Evolutionary conservation across 495 filamentous ascomycete genomes (phyloP).

Genomic region (Penicillium coprophilum): DNA sequence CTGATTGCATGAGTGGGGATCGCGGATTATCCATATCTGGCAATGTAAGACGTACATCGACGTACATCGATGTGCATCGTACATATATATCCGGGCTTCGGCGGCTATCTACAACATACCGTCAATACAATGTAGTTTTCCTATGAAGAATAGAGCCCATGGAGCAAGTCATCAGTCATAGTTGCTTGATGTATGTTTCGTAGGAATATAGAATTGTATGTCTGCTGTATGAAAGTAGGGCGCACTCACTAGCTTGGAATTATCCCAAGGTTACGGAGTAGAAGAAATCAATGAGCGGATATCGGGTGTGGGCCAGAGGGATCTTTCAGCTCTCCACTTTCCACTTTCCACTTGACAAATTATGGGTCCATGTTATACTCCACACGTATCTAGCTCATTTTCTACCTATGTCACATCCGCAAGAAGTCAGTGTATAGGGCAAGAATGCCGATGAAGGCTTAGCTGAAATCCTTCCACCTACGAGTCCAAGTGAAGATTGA

Average conservation of each 20-base stretch:
- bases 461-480: conserved; percentile 4
- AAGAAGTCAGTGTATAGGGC: not conserved
- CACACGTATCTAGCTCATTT: not conserved
- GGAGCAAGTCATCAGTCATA: not conserved
- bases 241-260: no score
- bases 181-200: not conserved
- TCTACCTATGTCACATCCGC: not conserved
- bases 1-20: not conserved
- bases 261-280: no score
- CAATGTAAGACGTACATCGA: not conserved
- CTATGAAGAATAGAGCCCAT: no score
- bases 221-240: no score
- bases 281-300: no score
- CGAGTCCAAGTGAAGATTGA: not conserved
- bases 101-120: not conserved
- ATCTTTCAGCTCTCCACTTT: not conserved
- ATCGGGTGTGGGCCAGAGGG: not conserved
- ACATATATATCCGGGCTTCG: not conserved
- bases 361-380: not conserved
- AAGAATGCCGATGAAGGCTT: not conserved
- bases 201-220: not conserved
- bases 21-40: not conserved
- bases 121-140: no score
- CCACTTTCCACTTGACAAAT: not conserved
- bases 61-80: no score